Conservation (phyloP, 495 filamentous ascomycete species). For the Penicillium simplicissimum region DNA sequence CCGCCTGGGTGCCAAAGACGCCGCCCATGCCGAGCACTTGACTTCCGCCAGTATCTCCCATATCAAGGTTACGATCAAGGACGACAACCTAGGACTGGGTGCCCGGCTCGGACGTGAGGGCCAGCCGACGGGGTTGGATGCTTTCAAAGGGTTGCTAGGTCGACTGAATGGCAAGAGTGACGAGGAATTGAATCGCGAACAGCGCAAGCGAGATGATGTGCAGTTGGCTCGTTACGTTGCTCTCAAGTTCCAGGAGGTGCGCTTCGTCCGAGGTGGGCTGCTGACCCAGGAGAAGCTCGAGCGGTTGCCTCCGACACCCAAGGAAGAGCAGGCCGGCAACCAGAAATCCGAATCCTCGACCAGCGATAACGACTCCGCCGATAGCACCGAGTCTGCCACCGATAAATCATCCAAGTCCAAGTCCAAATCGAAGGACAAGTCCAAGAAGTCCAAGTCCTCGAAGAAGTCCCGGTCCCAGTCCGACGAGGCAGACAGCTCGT, state of each 20-base stretch:
- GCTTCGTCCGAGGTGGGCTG: slow-evolving; percentile 79
- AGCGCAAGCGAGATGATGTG: slow-evolving; percentile 58
- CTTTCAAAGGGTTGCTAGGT: slow-evolving; percentile 80
- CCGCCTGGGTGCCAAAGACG: slow-evolving; percentile 72
- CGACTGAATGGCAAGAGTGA: slow-evolving; percentile 86
- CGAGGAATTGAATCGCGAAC: slow-evolving; percentile 63
- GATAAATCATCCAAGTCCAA: slow-evolving; percentile 23
- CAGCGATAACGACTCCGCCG: slow-evolving; percentile 9
- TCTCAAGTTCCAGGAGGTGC: slow-evolving; percentile 69
- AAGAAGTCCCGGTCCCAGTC: slow-evolving; percentile 21
- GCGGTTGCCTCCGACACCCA: slow-evolving; percentile 29
- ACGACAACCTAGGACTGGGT: slow-evolving; percentile 86
- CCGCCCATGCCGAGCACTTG: slow-evolving; percentile 70
- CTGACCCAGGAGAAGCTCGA: slow-evolving; percentile 65
- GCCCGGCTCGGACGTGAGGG: slow-evolving; percentile 67
- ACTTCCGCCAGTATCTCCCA: slow-evolving; percentile 75
- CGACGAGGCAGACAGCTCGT: slow-evolving; percentile 16
- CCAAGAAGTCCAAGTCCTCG: slow-evolving; percentile 15
- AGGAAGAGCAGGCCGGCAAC: slow-evolving; percentile 11
- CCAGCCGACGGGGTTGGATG: slow-evolving; percentile 78
- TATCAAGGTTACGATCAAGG: slow-evolving; percentile 78
- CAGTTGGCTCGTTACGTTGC: slow-evolving; percentile 67
- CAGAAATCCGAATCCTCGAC: slow-evolving; percentile 27
- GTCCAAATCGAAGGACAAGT: slow-evolving; percentile 26
- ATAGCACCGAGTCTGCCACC: slow-evolving; percentile 7